Evolutionary conservation across 164 flowering plant genomes (phyloP).

Genomic region (Litsea cubeba): DNA sequence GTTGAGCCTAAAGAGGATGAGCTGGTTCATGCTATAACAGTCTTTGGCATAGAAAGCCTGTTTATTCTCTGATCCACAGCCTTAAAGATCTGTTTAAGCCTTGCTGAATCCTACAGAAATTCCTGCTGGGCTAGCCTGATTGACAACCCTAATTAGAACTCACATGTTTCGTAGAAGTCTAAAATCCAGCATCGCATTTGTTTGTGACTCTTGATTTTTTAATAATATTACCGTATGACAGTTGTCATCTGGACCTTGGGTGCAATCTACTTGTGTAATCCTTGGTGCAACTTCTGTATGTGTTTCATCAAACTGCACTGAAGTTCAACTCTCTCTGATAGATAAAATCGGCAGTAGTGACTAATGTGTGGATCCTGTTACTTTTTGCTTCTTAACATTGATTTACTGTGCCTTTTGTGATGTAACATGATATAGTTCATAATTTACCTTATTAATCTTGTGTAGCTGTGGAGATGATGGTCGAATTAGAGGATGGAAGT

Average conservation of each 20-base stretch:
- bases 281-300: too few relatives aligned
- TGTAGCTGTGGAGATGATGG: slow-evolving; percentile 99
- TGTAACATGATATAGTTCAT: neutral
- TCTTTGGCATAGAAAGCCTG: too few relatives aligned
- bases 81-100: neutral
- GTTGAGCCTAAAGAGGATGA: too few relatives aligned
- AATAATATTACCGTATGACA: neutral
- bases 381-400: neutral
- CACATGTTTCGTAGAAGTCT: neutral
- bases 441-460: slow-evolving; percentile 6
- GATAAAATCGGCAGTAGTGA: neutral
- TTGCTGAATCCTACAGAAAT: too few relatives aligned
- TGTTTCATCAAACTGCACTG: neutral
- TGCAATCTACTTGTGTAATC: neutral
- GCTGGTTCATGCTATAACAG: too few relatives aligned
- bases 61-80: too few relatives aligned
- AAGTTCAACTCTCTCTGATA: neutral
- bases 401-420: neutral
- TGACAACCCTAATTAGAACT: too few relatives aligned
- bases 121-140: too few relatives aligned
- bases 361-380: neutral
- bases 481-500: slow-evolving; percentile 85
- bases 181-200: too few relatives aligned
- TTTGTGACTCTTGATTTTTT: neutral
- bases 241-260: neutral